Evolutionary conservation across 139 green algal species (phyloP), one percentile per base, ranked within the genome.

Genomic region (Pseudopediastrum boryanum): DNA sequence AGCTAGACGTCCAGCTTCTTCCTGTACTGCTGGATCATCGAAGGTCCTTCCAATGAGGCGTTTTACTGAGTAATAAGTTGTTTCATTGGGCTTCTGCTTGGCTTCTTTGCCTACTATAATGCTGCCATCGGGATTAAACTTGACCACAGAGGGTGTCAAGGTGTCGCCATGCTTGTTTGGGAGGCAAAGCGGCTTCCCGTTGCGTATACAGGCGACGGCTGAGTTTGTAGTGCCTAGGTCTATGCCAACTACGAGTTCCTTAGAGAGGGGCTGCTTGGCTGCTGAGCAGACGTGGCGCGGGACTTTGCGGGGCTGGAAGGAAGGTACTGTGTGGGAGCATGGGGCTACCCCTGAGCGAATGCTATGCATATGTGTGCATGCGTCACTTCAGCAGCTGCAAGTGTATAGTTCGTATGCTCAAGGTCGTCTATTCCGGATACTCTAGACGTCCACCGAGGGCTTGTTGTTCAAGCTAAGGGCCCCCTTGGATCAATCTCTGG

Each of bases 141-240:
- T 70, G 1, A 97, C 91, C 0, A 96, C 85, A 0, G 92, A 97
- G 0, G 93, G 93, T 4, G 90, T 95, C 25, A 89, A 89, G 0
- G 73, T 86, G 23, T 84, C 65, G 6, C 89, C 88, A 3, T 91
- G 66, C 12, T 70, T 39, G 67, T 93, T 92, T 0, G 85, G 84
- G 4, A 96, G 87, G 36, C 92, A 86, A 0, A 83, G 61, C 0
- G 90, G 87, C 41, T 83, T 84, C 21, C 64, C 84, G 21, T 91
- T 43, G 12, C 48, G 19, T 4, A 93, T 87, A 51, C 90, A 86
- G 10, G 94, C 93, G n/a, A 97, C 85, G 0, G 90, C 93, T 1
- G 93, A 98, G 70, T 99, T 99, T 16, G 96, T 99, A 21, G 96
- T 99, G 0, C 96, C 96, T 1, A 99, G 75, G 76, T 99, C 96